Evolutionary conservation across 306 rosid genomes (phyloP), one percentile per base, ranked within the genome.

Genomic region (Oxytropis ochrocephala): DNA sequence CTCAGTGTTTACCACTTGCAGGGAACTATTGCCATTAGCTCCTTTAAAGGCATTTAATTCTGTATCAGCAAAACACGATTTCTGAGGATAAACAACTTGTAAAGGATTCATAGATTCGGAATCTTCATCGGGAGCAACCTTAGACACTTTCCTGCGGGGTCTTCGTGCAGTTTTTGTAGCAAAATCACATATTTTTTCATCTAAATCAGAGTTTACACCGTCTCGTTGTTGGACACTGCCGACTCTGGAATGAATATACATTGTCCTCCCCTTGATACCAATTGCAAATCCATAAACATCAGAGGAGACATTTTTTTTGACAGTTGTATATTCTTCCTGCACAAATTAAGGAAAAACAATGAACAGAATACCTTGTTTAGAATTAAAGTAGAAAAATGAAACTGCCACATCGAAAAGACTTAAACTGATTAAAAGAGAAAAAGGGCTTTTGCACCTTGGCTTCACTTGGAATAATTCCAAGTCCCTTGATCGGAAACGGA

Each of bases 281-380:
- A 63, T 66, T 53, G 78, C 64, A 63, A 33, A 51, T 50, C 67
- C 65, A 39, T 73, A 51, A 48, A 53, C 80, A 75, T 82, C 77
- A 52, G 73, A 55, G 48, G 67, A 49, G 16, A 50, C 73, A 27
- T 77, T 74, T 55, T 73, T 69, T 59, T 69, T 69, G 30, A 79
- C 78, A 69, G 44, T 27, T 69, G 80, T 70, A 68, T 72, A 76
- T 47, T 71, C 78, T 47, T 43, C 80, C 96, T 87, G 88, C 84
- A 71, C 21, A 79, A 62, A 51, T 55, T 50, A 80, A 54, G 66
- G 56, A 56, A 62, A 62, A 44, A 64, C 42, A 50, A 54, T 11
- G 63, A 51, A 58, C 59, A 41, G 41, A 72, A 76, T 57, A 76
- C 64, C 36, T 32, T 35, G 70, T 36, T 36, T 44, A 80, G 68